These are phyloP conservation scores for Filobasidium floriforme DNA, from an alignment of 768 basidiomycete genomes.

Conservation along the genomic window DNA sequence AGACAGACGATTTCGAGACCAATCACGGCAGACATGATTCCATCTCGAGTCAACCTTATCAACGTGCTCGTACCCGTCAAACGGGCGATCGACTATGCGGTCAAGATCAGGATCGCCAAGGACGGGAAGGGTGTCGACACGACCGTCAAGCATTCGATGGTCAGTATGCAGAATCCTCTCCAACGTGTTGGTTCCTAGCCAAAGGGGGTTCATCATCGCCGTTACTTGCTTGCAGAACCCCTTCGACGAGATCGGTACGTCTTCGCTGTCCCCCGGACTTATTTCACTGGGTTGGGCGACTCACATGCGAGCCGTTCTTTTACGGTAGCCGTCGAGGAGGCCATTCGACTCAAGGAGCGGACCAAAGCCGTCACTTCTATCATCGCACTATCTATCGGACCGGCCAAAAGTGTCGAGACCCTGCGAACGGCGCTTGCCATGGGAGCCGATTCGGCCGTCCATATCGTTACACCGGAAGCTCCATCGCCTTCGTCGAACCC, in stretches of 20 bases:
- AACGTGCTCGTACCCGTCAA: conserved; percentile 93
- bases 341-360: conserved; percentile 82
- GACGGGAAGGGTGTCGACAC: conserved; percentile 92
- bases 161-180: conserved; percentile 45
- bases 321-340: conserved; percentile 85
- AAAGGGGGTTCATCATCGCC: not conserved
- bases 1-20: not conserved
- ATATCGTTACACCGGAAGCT: conserved; percentile 73
- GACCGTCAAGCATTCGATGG: conserved; percentile 98
- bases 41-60: conserved; percentile 62
- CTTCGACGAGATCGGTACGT: conserved; percentile 91
- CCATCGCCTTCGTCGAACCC: conserved; percentile 52
- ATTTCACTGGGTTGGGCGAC: too few relatives aligned
- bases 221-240: conserved; percentile 61
- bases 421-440: conserved; percentile 94
- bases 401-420: conserved; percentile 77
- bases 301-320: not conserved
- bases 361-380: conserved; percentile 75
- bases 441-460: conserved; percentile 89
- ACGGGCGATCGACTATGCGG: conserved; percentile 92
- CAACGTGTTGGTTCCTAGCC: conserved; percentile 4
- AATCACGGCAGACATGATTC: conserved; percentile 54
- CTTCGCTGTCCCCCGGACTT: conserved; percentile 6
- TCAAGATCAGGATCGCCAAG: conserved; percentile 95
- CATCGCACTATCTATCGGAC: conserved; percentile 88